phyloP scores from a whole-genome alignment of 179 eudicot genomes.

The Sideroxylon spinosum region DNA sequence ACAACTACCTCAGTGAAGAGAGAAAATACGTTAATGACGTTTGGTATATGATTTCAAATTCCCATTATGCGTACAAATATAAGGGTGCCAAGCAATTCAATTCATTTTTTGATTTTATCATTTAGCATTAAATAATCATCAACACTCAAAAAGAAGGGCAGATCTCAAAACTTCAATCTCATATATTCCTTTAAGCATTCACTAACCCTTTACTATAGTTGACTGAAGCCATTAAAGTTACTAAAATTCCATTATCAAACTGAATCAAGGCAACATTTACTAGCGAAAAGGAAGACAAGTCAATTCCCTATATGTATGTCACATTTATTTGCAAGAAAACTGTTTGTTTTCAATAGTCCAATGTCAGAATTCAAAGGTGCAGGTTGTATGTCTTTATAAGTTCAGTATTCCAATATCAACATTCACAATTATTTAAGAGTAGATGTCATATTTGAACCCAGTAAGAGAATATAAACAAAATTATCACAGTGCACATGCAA shows the following conservation, averaged over 20 bases:
- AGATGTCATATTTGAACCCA: neutral
- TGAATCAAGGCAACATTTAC: neutral
- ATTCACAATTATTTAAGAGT: neutral
- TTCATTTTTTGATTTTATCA: too few species aligned
- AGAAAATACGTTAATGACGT: too few species aligned
- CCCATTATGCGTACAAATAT: too few species aligned
- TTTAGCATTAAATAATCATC: neutral
- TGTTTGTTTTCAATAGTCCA: neutral
- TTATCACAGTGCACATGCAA: too few species aligned
- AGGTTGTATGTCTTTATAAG: neutral
- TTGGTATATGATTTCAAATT: too few species aligned
- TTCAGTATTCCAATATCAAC: neutral
- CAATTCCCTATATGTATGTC: neutral
- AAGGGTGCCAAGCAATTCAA: too few species aligned
- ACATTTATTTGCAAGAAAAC: neutral
- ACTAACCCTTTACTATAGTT: neutral
- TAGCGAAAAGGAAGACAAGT: neutral
- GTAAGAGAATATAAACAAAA: neutral
- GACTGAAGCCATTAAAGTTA: neutral
- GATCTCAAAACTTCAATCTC: neutral
- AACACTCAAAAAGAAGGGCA: neutral
- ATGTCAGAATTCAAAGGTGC: neutral
- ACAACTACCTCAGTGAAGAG: too few species aligned
- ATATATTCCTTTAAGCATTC: conserved; percentile 6
- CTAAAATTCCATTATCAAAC: neutral